phyloP scores from a whole-genome alignment of 225 moss, liverwort and hornwort genomes.

The Anthoceros angustus region DNA sequence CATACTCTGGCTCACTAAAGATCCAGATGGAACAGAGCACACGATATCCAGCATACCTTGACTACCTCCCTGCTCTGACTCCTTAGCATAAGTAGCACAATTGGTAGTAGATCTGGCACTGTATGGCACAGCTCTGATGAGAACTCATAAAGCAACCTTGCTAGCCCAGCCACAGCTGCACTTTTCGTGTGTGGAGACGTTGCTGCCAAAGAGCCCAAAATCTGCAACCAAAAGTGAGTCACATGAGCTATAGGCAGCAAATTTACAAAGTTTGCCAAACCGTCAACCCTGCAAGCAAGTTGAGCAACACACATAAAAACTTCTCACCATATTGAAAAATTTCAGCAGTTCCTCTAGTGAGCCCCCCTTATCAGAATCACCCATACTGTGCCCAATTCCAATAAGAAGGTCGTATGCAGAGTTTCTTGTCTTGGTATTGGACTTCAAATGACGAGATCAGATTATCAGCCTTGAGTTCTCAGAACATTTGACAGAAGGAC shows the following conservation, averaged over 20 bases:
- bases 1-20: neutral
- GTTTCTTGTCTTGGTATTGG: slow-evolving; percentile 95
- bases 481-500: no score
- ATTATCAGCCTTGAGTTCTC: no score
- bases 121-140: slow-evolving; percentile 74
- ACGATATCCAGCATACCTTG: slow-evolving; percentile 22
- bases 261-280: neutral
- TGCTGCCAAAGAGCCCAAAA: slow-evolving; percentile 88
- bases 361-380: slow-evolving; percentile 45
- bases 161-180: slow-evolving; percentile 85
- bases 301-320: neutral
- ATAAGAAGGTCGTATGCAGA: slow-evolving; percentile 83
- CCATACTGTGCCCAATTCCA: slow-evolving; percentile 74
- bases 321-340: slow-evolving; percentile 65
- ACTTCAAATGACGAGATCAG: slow-evolving; percentile 16
- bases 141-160: slow-evolving; percentile 78
- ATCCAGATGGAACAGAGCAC: neutral
- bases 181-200: slow-evolving; percentile 94
- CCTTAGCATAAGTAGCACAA: slow-evolving; percentile 60
- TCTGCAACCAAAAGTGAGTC: no score
- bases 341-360: slow-evolving; percentile 53
- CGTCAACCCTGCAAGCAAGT: neutral
- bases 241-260: neutral
- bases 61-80: slow-evolving; percentile 87
- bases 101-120: slow-evolving; percentile 88